Percentiles rank a stretch among this genome's conserved stretches.
These are phyloP conservation scores for Gelatoporia subvermispora DNA, from an alignment of 768 basidiomycete genomes.

Conservation along the genomic window DNA sequence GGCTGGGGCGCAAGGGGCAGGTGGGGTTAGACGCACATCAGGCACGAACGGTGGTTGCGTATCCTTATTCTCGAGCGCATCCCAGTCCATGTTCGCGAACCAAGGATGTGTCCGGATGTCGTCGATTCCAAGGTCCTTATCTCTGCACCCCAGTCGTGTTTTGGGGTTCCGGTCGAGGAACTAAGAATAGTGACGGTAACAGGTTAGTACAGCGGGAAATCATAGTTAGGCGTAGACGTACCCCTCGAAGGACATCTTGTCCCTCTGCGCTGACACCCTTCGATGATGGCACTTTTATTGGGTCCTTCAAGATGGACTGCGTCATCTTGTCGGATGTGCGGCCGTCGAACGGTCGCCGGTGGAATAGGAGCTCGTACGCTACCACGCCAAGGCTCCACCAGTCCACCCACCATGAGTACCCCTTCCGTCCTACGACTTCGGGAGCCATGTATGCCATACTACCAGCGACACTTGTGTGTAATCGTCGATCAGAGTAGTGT, in stretches of 20 bases:
- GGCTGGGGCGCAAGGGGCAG: neutral
- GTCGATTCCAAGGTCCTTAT: conserved; percentile 63
- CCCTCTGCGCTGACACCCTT: conserved; percentile 56
- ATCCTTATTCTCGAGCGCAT: conserved; percentile 62
- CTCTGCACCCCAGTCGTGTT: conserved; percentile 76
- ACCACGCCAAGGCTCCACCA: conserved; percentile 96
- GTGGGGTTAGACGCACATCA: conserved; percentile 61
- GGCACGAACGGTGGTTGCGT: conserved; percentile 83
- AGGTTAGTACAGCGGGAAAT: neutral
- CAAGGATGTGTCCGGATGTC: conserved; percentile 82
- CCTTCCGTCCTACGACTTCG: conserved; percentile 86
- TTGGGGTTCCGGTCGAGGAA: conserved; percentile 79
- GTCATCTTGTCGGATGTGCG: conserved; percentile 86
- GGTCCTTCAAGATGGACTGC: conserved; percentile 77
- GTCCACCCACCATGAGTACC: conserved; percentile 90
- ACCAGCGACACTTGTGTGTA: conserved; percentile 92
- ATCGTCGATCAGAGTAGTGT: conserved; percentile 85
- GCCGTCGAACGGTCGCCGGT: conserved; percentile 83
- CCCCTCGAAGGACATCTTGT: conserved; percentile 59
- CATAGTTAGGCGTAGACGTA: conserved; percentile 33
- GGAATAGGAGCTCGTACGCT: conserved; percentile 85
- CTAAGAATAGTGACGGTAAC: conserved; percentile 35
- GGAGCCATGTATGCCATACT: conserved; percentile 99
- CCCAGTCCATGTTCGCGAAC: conserved; percentile 84
- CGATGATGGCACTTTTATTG: conserved; percentile 72